These are phyloP conservation scores for Brassica hybrid DNA, from an alignment of 441 rosid genomes.

Conservation along the genomic window DNA sequence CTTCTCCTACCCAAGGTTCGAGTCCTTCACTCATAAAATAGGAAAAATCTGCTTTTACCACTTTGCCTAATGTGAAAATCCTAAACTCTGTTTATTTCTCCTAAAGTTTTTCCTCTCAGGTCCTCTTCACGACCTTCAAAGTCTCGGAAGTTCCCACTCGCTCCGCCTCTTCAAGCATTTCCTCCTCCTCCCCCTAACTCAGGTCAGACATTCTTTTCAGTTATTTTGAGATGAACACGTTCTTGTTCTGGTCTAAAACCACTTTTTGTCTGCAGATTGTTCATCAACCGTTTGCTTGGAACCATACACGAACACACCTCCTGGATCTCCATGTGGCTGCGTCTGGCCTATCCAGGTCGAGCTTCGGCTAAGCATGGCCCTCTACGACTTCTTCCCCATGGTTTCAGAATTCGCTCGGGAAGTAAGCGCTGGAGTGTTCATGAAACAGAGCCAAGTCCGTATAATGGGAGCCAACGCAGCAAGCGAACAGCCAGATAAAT, in stretches of 20 bases:
- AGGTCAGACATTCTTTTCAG: conserved; percentile 43
- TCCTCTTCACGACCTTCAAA: conserved; percentile 50
- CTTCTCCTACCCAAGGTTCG: conserved; percentile 52
- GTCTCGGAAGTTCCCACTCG: conserved; percentile 59
- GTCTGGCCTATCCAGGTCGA: conserved; percentile 96
- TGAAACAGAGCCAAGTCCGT: conserved; percentile 95
- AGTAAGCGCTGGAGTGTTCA: conserved; percentile 83
- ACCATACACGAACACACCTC: conserved; percentile 89
- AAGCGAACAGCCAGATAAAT: conserved; percentile 81
- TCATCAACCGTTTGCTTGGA: conserved; percentile 69
- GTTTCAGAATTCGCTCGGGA: conserved; percentile 87
- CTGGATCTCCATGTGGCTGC: conserved; percentile 96
- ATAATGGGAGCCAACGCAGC: conserved; percentile 96
- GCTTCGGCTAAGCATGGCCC: conserved; percentile 74
- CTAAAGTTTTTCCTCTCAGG: conserved; percentile 47
- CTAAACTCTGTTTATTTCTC: conserved; percentile 42
- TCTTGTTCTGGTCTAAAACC: conserved; percentile 8
- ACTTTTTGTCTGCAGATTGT: conserved; percentile 64
- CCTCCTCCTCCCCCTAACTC: conserved; percentile 98
- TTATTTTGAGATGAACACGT: not conserved
- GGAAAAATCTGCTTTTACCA: not conserved
- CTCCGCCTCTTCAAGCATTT: conserved; percentile 66
- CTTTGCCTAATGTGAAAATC: conserved; percentile 32
- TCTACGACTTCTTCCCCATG: conserved; percentile 94
- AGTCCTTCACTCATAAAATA: conserved; percentile 39